A percentile compares a stretch with the other conserved stretches of the same genome.
These are phyloP conservation scores for Saposhnikovia divaricata DNA, from an alignment of 129 eudicot genomes.

Conservation along the genomic window DNA sequence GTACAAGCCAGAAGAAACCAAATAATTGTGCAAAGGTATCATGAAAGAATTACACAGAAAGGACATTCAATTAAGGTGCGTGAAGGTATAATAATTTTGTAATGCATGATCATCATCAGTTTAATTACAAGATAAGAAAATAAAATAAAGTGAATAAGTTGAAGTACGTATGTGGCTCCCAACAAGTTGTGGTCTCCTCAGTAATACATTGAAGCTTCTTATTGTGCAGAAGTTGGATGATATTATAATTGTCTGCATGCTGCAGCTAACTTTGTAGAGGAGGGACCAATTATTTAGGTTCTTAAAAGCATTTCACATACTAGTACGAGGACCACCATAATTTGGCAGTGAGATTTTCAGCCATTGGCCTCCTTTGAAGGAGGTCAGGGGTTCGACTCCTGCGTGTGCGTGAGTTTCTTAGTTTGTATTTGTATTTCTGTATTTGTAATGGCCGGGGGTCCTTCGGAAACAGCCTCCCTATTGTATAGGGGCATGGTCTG, in stretches of 20 bases:
- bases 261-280: conserved; percentile 29
- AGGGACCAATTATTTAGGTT: conserved; percentile 40
- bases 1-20: not conserved
- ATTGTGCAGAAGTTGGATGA: conserved; percentile 21
- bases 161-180: conserved; percentile 11
- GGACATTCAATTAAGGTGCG: not conserved
- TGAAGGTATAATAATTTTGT: not conserved
- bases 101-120: not conserved
- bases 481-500: too few species aligned
- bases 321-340: conserved; percentile 30
- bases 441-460: too few species aligned
- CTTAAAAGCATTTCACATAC: conserved; percentile 29
- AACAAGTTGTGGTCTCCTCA: conserved; percentile 17
- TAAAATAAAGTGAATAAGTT: not conserved
- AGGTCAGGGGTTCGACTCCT: too few species aligned
- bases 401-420: too few species aligned
- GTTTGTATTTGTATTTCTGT: too few species aligned
- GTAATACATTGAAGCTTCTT: conserved; percentile 4
- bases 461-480: too few species aligned
- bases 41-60: not conserved
- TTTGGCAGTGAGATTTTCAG: conserved; percentile 35
- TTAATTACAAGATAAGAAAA: not conserved
- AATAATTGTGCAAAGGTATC: not conserved
- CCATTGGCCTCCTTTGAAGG: too few species aligned
- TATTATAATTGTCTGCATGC: conserved; percentile 17